These are phyloP conservation scores for Lentinula sp. DNA, from an alignment of 768 basidiomycete genomes.

Conservation along the genomic window DNA sequence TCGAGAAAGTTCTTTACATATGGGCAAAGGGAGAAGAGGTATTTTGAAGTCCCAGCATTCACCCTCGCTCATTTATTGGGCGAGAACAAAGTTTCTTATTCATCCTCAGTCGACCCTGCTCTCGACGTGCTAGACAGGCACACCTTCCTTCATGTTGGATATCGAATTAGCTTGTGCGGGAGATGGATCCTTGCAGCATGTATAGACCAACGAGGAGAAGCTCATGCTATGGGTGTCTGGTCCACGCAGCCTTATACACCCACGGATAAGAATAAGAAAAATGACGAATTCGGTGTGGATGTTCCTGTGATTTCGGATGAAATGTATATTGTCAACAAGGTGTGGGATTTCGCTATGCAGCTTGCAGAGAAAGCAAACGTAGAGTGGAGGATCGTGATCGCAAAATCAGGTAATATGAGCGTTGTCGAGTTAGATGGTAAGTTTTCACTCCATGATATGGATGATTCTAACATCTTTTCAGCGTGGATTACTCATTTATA, in stretches of 20 bases:
- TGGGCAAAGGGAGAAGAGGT: constrained; percentile 32
- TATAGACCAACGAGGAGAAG: constrained; percentile 76
- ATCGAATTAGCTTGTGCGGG: constrained; percentile 56
- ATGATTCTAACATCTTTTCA: constrained; percentile 22
- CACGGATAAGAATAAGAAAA: constrained; percentile 16
- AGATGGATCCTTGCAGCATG: constrained; percentile 77
- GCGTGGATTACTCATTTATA: constrained; percentile 61
- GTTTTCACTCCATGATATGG: constrained; percentile 16
- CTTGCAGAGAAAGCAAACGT: constrained; percentile 62
- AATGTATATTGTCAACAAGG: constrained; percentile 44
- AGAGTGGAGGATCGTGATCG: constrained; percentile 76
- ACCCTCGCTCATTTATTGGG: constrained; percentile 47
- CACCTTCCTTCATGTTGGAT: constrained; percentile 73
- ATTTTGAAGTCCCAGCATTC: constrained; percentile 63
- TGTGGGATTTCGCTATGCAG: constrained; percentile 66
- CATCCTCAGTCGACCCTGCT: constrained; percentile 27
- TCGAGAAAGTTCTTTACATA: constrained; percentile 43
- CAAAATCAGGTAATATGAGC: constrained; percentile 59
- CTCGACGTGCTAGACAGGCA: constrained; percentile 51
- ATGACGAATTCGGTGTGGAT: constrained; percentile 20
- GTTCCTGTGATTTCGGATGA: constrained; percentile 32
- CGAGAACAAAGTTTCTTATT: constrained; percentile 29
- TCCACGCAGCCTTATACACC: constrained; percentile 37
- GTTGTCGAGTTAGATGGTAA: constrained; percentile 60
- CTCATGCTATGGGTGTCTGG: constrained; percentile 65